Base-by-base conservation (phyloP, 306 rosid genomes). In the Oemleria cerasiformis region DNA sequence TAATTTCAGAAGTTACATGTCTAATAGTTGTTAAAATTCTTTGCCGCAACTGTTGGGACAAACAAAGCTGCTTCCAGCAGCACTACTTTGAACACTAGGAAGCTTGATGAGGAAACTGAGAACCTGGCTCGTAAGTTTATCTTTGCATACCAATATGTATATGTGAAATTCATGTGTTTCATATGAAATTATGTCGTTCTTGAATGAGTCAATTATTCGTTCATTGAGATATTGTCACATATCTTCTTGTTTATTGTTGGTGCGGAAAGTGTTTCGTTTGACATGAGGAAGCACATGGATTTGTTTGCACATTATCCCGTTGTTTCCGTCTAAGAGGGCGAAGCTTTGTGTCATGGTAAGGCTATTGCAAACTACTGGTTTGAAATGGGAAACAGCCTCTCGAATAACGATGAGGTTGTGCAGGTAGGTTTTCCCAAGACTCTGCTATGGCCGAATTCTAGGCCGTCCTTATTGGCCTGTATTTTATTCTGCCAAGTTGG, bases 61-160 rank as follows among this genome's bases (percentile, higher is more conserved):
- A 92, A 92, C 63, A 90, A 80, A 75, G 85, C 98, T 54, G 98
- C 98, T 9, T 85, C 92, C 7, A 88, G 96, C 79, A 76, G 94
- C 80, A 92, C 98, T 19, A 71, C 94, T 38, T 67, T 92, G 78
- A 92, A 92, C 78, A 90, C 98, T 21, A 88, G 93, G 89, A 89
- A 88, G 86, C 81, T 92, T 12, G 98, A 92, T 72, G 96, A 92
- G 2, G 96, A 92, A 81, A 86, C 96, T 0, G 98, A 92, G 78
- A 88, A 65, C 69, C 90, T 92, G 54, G 61, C 92, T 67, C 95
- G 98, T 92, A 67, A 86, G 96, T 84, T 19, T 17, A 60, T 67
- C 0, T 45, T 9, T 7, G 10, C 40, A 19, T 48, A 40, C 10
- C 2, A 19, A 43, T 71, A 30, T 65, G 41, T 54, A n/a, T 60